A percentile compares a stretch with the other conserved stretches of the same genome.
Conservation (phyloP, 164 flowering plant genomes). For the Sextonia rubra region DNA sequence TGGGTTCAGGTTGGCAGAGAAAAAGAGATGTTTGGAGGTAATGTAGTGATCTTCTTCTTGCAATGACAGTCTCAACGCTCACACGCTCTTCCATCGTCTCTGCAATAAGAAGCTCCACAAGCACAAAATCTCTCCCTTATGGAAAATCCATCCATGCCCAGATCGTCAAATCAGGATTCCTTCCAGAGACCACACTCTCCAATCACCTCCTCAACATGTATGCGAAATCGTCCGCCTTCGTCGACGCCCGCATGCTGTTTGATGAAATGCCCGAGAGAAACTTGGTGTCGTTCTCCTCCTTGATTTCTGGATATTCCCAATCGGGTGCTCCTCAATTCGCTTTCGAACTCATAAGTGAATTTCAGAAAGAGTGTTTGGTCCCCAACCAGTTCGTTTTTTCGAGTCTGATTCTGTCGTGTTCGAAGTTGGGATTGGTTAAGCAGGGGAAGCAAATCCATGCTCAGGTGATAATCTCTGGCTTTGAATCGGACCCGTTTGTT, state of each 20-base stretch:
- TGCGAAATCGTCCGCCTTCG: conserved; percentile 57
- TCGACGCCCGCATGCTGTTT: conserved; percentile 46
- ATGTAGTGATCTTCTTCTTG: neutral
- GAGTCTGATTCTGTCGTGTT: conserved; percentile 23
- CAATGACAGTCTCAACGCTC: conserved; percentile 9
- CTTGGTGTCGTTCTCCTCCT: conserved; percentile 74
- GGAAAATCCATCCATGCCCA: conserved; percentile 77
- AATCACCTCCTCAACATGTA: conserved; percentile 84
- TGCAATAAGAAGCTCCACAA: conserved; percentile 19
- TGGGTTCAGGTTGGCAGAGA: too few relatives aligned
- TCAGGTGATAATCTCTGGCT: conserved; percentile 22
- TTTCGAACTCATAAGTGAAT: conserved; percentile 39
- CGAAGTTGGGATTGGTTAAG: conserved; percentile 17
- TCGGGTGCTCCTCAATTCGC: conserved; percentile 63
- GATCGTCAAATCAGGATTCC: conserved; percentile 58
- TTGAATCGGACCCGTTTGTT: conserved; percentile 22
- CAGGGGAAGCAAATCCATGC: conserved; percentile 30
- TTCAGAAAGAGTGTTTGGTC: conserved; percentile 31
- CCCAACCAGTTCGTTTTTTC: conserved; percentile 43
- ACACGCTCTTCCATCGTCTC: conserved; percentile 24
- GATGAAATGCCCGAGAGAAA: conserved; percentile 40
- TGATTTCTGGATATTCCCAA: conserved; percentile 70
- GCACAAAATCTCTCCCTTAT: conserved; percentile 27
- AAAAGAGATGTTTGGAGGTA: too few relatives aligned
- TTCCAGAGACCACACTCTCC: conserved; percentile 48